Conservation (phyloP, 2,329 filamentous ascomycete genomes). For the Ceratocystis colombiana region DNA sequence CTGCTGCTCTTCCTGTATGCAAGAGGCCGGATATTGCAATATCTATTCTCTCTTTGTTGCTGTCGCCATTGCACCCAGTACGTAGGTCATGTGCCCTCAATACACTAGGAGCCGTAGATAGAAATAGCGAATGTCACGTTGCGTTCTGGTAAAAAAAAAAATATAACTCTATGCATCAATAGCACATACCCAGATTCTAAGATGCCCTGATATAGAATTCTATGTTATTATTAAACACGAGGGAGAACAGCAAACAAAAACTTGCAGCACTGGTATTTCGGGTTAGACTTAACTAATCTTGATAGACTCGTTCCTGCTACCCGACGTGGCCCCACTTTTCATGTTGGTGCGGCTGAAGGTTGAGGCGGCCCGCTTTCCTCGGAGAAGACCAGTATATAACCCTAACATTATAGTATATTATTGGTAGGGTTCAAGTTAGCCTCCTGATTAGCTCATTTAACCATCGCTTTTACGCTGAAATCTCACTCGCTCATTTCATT, state of each 20-base stretch:
- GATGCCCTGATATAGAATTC: too few species aligned
- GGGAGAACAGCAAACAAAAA: not conserved
- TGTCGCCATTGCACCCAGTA: too few species aligned
- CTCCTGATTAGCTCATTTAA: too few species aligned
- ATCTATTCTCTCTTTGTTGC: too few species aligned
- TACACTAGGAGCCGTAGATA: not conserved
- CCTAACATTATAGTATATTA: too few species aligned
- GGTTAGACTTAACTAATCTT: slow-evolving; percentile 3
- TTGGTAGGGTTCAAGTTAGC: too few species aligned
- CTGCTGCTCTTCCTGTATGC: too few species aligned
- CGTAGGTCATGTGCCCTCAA: not conserved
- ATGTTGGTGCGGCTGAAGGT: not conserved
- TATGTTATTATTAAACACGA: not conserved
- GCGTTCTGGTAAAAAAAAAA: not conserved
- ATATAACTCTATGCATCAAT: not conserved
- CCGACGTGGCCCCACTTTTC: not conserved
- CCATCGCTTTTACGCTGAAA: too few species aligned
- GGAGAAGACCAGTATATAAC: too few species aligned
- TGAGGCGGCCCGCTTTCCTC: slow-evolving; percentile 2
- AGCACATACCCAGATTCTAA: not conserved
- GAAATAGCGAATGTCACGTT: slow-evolving; percentile 6
- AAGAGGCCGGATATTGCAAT: too few species aligned
- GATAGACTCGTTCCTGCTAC: not conserved
- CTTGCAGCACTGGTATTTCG: not conserved
- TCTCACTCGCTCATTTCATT: too few species aligned